phyloP scores from a whole-genome alignment of 345 rosid species.

The Linum usitatissimum region DNA sequence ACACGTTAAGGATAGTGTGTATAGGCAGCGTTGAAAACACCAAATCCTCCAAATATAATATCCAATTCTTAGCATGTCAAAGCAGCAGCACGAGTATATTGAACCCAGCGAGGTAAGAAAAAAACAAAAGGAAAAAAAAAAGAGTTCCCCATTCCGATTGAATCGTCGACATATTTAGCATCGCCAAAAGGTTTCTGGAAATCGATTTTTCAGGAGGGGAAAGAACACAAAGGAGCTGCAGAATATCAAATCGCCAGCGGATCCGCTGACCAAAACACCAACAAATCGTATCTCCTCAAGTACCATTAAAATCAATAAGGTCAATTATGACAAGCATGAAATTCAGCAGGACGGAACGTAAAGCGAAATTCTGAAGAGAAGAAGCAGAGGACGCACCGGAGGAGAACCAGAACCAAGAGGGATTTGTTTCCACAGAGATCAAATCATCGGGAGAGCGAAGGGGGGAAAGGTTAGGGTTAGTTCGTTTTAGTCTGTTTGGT shows the following conservation, averaged over 20 bases:
- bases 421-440: conserved; percentile 8
- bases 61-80: neutral
- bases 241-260: neutral
- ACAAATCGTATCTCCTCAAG: neutral
- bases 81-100: neutral
- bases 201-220: neutral
- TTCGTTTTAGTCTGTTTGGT: neutral
- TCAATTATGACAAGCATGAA: neutral
- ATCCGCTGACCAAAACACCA: neutral
- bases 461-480: conserved; percentile 24
- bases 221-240: neutral
- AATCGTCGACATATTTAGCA: neutral
- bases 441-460: conserved; percentile 12
- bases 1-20: neutral
- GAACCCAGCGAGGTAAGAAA: neutral
- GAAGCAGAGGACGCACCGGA: conserved; percentile 12
- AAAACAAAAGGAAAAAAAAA: no score
- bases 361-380: neutral
- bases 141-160: neutral
- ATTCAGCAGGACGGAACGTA: neutral
- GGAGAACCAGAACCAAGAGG: conserved; percentile 18
- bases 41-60: neutral
- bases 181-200: neutral
- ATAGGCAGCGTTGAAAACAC: neutral
- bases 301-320: conserved; percentile 1